These are phyloP conservation scores for Amniculicola lignicola DNA, from an alignment of 495 filamentous ascomycete genomes.

Conservation along the genomic window DNA sequence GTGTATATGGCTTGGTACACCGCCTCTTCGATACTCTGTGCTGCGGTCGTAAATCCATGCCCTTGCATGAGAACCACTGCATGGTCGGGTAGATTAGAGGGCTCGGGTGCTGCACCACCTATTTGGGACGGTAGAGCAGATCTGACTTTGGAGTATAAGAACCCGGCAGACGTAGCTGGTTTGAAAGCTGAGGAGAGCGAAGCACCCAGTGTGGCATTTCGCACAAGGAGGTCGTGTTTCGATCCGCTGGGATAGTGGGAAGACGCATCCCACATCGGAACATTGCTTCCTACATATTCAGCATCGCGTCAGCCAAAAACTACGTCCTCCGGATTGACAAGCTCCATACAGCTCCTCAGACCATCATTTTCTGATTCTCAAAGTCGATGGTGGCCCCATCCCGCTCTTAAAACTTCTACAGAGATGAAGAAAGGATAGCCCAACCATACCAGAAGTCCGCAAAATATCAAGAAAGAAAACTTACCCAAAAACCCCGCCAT, in stretches of 20 bases:
- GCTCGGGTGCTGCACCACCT: slow-evolving; percentile 19
- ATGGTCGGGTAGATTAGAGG: slow-evolving; percentile 29
- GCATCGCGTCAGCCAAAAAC: no score
- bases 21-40: slow-evolving; percentile 36
- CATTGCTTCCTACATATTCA: slow-evolving; percentile 21
- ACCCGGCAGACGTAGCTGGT: slow-evolving; percentile 35
- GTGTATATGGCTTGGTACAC: slow-evolving; percentile 43
- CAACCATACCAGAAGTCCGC: no score
- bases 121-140: slow-evolving; percentile 27
- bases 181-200: slow-evolving; percentile 44
- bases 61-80: slow-evolving; percentile 40
- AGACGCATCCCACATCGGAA: slow-evolving; percentile 39
- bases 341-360: no score
- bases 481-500: slow-evolving; percentile 52
- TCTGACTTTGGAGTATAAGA: slow-evolving; percentile 31
- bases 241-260: slow-evolving; percentile 35
- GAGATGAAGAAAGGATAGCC: no score
- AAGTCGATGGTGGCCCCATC: no score
- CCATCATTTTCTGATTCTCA: no score
- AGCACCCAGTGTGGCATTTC: slow-evolving; percentile 47
- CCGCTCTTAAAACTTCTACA: no score
- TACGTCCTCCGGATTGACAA: no score
- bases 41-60: slow-evolving; percentile 41
- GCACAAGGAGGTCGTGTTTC: slow-evolving; percentile 43
- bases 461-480: no score